Percentiles rank a stretch among this genome's conserved stretches.
These are phyloP conservation scores for Leccinum subatratum DNA, from an alignment of 1,284 basidiomycete species.

Conservation along the genomic window DNA sequence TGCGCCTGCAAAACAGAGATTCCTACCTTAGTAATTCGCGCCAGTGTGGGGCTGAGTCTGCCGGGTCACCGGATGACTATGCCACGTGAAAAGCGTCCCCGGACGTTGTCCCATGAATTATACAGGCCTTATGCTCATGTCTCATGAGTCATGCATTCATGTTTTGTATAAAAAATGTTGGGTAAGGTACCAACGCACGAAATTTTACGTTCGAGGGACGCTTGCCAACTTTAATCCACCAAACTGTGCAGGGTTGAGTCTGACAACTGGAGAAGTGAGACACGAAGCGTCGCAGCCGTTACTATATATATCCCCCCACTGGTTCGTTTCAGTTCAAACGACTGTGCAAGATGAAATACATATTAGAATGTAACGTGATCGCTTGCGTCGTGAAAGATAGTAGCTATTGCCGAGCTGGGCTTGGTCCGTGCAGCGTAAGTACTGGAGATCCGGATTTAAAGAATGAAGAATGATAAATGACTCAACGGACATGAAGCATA, in stretches of 20 bases:
- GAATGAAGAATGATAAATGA: neutral
- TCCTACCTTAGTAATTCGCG: neutral
- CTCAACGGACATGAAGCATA: neutral
- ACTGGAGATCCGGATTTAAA: neutral
- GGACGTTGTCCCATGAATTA: constrained; percentile 22
- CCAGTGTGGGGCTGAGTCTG: neutral
- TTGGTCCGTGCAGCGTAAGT: neutral
- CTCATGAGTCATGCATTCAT: neutral
- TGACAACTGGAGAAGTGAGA: neutral
- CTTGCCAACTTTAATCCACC: neutral
- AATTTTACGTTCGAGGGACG: constrained; percentile 19
- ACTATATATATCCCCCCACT: neutral
- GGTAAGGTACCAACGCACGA: constrained; percentile 9
- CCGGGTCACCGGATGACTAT: constrained; percentile 36
- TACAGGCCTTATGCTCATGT: neutral
- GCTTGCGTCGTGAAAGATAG: neutral
- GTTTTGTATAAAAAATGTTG: neutral
- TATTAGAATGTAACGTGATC: neutral
- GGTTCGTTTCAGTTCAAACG: neutral
- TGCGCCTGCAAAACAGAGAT: neutral
- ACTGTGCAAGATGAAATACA: neutral
- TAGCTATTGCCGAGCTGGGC: neutral
- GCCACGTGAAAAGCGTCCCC: constrained; percentile 61
- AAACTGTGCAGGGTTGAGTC: neutral
- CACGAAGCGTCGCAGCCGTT: neutral